Base-by-base conservation (phyloP, 805 yeast species). In the Ogataea populi-albae region DNA sequence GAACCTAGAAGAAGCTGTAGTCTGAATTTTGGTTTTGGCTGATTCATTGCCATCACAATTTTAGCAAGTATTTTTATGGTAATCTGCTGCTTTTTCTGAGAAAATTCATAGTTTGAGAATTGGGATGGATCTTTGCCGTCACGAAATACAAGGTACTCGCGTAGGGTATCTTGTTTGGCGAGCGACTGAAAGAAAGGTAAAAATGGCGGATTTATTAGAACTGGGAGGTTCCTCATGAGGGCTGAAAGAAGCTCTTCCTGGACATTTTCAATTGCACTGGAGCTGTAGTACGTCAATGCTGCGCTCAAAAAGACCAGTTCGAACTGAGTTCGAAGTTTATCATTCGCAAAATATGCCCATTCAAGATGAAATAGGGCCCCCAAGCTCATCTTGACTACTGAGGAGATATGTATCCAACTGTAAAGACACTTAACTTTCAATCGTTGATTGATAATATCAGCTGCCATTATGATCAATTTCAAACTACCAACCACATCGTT, bases 311-410 rank as follows among this genome's bases (percentile, higher is more conserved):
- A 59, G 1, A 38, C 23, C 4, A 59, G 30, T 17, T 56, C 62
- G 30, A 44, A 40, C 17, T 32, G 34, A 1, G 30, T 19, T 14
- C 61, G 29, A 2, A 52, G n/a, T 3, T 22, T 16, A 4, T 32
- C 38, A 20, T 36, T 28, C 1, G 53, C 59, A 35, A 59, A 54
- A 33, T 56, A 59, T 0, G 37, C 35, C 64, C 64, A 59, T 14
- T 59, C 61, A 16, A 55, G 34, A 32, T 49, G 49, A 4, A 55
- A 38, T 17, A 59, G 19, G 2, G 52, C 50, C 14, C 50, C 52
- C 11, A 47, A 26, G 7, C 44, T 37, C n/a, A 40, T 27, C 5
- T 34, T 41, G 16, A 50, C 17, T 8, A 32, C 17, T 2, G 44
- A 26, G 9, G 46, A 43, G 5, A 52, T 18, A 11, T 42, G 40